Percentiles rank a stretch among this genome's conserved stretches.
Conservation (phyloP, 2,329 filamentous ascomycete species). For the Sporothrix brasiliensis region DNA sequence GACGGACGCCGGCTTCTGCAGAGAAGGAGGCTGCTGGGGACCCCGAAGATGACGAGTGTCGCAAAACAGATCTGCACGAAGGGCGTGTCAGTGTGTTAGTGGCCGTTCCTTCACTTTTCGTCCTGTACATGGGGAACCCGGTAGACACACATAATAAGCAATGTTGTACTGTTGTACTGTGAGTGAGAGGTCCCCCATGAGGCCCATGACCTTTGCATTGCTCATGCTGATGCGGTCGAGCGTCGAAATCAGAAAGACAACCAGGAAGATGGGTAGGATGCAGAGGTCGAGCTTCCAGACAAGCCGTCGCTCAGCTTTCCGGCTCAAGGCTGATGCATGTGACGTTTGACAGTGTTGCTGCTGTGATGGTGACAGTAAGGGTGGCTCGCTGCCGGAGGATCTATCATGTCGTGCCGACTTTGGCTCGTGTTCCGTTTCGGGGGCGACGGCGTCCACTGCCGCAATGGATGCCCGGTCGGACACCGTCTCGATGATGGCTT, state of each 20-base stretch:
- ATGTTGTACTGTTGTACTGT: constrained; percentile 49
- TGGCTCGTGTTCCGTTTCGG: background rate
- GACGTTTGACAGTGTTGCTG: background rate
- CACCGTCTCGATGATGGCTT: background rate
- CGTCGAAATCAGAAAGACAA: constrained; percentile 28
- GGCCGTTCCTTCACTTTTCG: background rate
- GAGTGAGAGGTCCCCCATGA: constrained; percentile 27
- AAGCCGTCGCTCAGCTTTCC: constrained; percentile 21
- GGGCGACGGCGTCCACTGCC: background rate
- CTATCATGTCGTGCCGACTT: background rate
- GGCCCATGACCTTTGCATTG: constrained; percentile 30
- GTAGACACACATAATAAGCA: constrained; percentile 20
- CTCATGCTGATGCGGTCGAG: constrained; percentile 33
- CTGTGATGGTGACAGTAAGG: background rate
- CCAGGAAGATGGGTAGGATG: constrained; percentile 23
- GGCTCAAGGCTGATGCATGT: background rate
- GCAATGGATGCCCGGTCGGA: background rate
- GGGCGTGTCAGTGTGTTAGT: constrained; percentile 62
- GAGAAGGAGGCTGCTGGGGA: constrained; percentile 57
- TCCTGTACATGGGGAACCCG: background rate
- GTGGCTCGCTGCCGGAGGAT: background rate
- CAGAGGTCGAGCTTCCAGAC: constrained; percentile 32
- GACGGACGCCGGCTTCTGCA: constrained; percentile 22
- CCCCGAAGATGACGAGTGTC: constrained; percentile 64
- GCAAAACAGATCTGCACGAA: constrained; percentile 65